Evolutionary conservation across 805 yeast genomes (phyloP).

Genomic region (Saccharomycopsis selenospora): DNA sequence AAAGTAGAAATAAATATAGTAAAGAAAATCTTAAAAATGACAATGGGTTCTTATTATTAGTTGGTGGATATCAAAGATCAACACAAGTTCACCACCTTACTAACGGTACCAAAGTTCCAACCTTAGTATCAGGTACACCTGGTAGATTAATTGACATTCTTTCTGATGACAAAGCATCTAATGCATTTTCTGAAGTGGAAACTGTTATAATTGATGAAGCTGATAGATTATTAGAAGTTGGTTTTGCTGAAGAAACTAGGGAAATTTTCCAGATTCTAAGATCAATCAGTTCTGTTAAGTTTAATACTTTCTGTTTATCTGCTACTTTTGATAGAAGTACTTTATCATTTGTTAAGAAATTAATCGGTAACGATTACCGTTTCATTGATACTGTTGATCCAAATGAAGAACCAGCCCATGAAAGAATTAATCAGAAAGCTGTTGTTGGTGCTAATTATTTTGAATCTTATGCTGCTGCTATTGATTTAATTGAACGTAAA

Average conservation of each 20-base stretch:
- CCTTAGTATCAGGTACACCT: constrained; percentile 80
- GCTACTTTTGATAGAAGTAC: constrained; percentile 79
- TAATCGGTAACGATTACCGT: constrained; percentile 47
- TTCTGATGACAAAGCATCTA: constrained; percentile 36
- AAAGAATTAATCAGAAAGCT: constrained; percentile 63
- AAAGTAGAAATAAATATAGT: constrained; percentile 24
- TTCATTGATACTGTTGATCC: constrained; percentile 69
- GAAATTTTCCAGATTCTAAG: constrained; percentile 47
- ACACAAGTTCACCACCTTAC: constrained; percentile 31
- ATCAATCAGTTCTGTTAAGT: constrained; percentile 27
- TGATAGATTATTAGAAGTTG: constrained; percentile 75
- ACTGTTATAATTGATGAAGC: constrained; percentile 86
- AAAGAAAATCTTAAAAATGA: constrained; percentile 23
- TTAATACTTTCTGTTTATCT: constrained; percentile 72
- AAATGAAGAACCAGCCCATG: constrained; percentile 72
- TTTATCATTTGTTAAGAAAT: constrained; percentile 50
- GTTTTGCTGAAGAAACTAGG: constrained; percentile 63
- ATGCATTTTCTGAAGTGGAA: constrained; percentile 39
- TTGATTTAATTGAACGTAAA: constrained; percentile 39
- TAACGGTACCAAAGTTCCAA: constrained; percentile 33
- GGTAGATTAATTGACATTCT: constrained; percentile 71
- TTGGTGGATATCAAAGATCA: neutral
- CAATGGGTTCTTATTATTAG: constrained; percentile 21
- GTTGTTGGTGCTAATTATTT: constrained; percentile 47
- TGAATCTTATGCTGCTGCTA: constrained; percentile 53